phyloP scores from a whole-genome alignment of 2,329 filamentous ascomycete species.

The Fusarium drepaniforme region DNA sequence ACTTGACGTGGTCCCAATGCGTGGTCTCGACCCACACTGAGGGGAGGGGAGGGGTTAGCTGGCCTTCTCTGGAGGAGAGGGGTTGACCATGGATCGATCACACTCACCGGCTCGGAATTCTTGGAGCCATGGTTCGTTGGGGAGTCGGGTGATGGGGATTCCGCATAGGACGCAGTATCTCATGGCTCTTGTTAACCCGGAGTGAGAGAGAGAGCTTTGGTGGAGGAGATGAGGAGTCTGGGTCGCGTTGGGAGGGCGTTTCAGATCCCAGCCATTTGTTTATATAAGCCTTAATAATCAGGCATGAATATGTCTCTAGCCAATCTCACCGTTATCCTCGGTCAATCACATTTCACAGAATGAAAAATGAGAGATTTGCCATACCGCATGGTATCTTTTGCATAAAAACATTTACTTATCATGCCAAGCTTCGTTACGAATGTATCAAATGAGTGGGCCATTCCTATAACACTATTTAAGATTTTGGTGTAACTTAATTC shows the following conservation, averaged over 20 bases:
- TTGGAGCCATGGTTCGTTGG: conserved; percentile 7
- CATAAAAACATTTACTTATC: neutral
- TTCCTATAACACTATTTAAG: neutral
- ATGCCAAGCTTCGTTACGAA: neutral
- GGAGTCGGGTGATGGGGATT: neutral
- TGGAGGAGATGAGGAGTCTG: neutral
- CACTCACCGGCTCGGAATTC: conserved; percentile 24
- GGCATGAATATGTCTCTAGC: neutral
- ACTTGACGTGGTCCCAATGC: conserved; percentile 1
- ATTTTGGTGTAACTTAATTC: neutral
- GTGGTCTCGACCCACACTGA: conserved; percentile 22
- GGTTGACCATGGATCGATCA: neutral
- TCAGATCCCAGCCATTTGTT: neutral
- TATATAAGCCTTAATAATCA: neutral
- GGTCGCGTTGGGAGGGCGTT: neutral
- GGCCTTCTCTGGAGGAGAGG: neutral
- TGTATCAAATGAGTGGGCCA: neutral
- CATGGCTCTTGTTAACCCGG: neutral
- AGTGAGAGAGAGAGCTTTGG: neutral
- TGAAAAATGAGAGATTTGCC: neutral
- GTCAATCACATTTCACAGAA: neutral
- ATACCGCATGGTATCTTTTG: neutral
- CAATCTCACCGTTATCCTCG: neutral
- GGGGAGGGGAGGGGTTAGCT: neutral
- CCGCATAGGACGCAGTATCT: conserved; percentile 18